A percentile compares a stretch with the other conserved stretches of the same genome.
These are phyloP conservation scores for Rhynchosporium secalis DNA, from an alignment of 2,329 filamentous ascomycete species.

Conservation along the genomic window DNA sequence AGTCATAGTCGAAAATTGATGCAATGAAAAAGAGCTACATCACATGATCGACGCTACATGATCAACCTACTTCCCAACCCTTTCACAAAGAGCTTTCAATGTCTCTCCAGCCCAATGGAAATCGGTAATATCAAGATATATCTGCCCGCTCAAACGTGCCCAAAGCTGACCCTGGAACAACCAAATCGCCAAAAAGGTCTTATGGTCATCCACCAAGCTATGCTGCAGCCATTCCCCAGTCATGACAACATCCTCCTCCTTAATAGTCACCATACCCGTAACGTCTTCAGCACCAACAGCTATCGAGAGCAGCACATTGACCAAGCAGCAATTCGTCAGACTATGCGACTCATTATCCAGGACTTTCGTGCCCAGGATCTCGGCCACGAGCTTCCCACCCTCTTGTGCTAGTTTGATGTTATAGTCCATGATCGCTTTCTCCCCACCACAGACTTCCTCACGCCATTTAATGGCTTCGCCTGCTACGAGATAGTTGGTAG, in stretches of 20 bases:
- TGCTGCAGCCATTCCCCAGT: conserved; percentile 59
- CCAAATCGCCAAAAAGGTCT: conserved; percentile 70
- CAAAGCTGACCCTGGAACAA: conserved; percentile 64
- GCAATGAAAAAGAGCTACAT: background rate
- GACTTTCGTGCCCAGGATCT: conserved; percentile 66
- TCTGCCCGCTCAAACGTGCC: conserved; percentile 74
- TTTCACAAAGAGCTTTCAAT: conserved; percentile 50
- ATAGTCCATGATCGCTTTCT: conserved; percentile 67
- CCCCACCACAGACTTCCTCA: conserved; percentile 67
- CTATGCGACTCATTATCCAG: conserved; percentile 65
- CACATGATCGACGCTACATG: background rate
- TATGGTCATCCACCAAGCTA: conserved; percentile 56
- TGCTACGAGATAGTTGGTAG: conserved; percentile 69
- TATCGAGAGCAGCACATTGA: conserved; percentile 74
- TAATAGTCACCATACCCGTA: conserved; percentile 25
- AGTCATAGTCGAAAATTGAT: background rate
- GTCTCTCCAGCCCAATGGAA: conserved; percentile 66
- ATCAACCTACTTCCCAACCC: conserved; percentile 46
- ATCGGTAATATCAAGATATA: conserved; percentile 79
- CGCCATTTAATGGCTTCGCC: conserved; percentile 73
- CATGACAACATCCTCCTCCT: conserved; percentile 42
- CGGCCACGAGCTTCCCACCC: conserved; percentile 62
- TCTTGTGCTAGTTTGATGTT: conserved; percentile 60
- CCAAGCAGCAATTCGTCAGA: conserved; percentile 66
- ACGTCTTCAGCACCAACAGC: conserved; percentile 35